These are phyloP conservation scores for Aureobasidium zeae DNA, from an alignment of 2,329 filamentous ascomycete genomes.

Conservation along the genomic window DNA sequence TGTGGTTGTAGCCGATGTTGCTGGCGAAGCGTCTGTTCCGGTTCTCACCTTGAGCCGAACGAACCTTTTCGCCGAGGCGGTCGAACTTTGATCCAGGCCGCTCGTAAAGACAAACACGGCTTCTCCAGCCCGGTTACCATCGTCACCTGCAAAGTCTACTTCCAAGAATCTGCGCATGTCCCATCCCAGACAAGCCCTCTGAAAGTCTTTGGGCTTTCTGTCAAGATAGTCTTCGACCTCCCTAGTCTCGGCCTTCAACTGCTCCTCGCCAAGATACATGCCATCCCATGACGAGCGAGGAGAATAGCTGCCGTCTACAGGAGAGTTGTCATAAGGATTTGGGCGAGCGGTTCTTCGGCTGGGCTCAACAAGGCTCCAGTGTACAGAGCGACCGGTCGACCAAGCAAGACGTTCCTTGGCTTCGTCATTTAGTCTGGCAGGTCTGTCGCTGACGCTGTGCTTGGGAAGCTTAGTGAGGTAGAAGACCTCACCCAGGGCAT, in stretches of 20 bases:
- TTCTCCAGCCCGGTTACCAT: constrained; percentile 68
- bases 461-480: constrained; percentile 66
- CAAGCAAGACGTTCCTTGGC: constrained; percentile 58
- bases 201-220: constrained; percentile 68
- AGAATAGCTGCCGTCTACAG: constrained; percentile 63
- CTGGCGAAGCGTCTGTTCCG: constrained; percentile 20
- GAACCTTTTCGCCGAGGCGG: constrained; percentile 47
- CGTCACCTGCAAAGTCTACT: constrained; percentile 80
- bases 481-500: constrained; percentile 85
- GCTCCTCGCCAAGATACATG: constrained; percentile 60
- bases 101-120: constrained; percentile 64
- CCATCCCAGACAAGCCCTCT: constrained; percentile 72
- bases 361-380: constrained; percentile 71
- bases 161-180: constrained; percentile 81
- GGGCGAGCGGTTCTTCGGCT: constrained; percentile 63
- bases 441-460: constrained; percentile 34
- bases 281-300: constrained; percentile 67
- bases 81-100: constrained; percentile 53
- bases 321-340: constrained; percentile 62
- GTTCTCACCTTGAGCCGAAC: constrained; percentile 41
- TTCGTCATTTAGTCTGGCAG: constrained; percentile 36
- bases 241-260: constrained; percentile 64
- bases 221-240: constrained; percentile 71
- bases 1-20: constrained; percentile 19
- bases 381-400: constrained; percentile 66